Evolutionary conservation across 2,329 filamentous ascomycete species (phyloP), one percentile per base, ranked within the genome.

Genomic region (Colletotrichum melonis): DNA sequence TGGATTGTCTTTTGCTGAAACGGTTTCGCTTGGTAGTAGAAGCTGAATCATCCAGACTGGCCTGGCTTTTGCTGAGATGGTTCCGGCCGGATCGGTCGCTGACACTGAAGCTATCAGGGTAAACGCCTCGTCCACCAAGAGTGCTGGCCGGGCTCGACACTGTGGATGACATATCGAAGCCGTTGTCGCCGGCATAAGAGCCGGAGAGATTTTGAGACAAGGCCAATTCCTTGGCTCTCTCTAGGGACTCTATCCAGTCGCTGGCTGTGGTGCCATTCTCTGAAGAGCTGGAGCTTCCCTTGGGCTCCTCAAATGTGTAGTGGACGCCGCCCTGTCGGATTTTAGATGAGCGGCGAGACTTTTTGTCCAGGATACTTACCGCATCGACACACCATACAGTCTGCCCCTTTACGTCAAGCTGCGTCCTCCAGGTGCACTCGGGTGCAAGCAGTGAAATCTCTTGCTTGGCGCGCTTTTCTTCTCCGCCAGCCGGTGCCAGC

Each of bases 391-490:
- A 93, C 94, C 95, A 98, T 72, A 94, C 92, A 32, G 92, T 92
- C 83, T 96, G 89, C 30, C 95, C 95, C 82, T 97, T 98, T n/a
- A 91, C 88, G 82, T 98, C 97, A 58, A 92, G 89, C 77, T 94
- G 94, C 65, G 89, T 95, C 80, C 90, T 93, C 92, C 94, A 98
- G 30, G 90, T 86, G 77, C 92, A 94, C 66, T 94, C 95, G 2
- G 92, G 86, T 2, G 89, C 88, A 24, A 97, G 85, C 30, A 99
- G 87, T n/a, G 94, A 94, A 46, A 99, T 91, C 77, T 99, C 97
- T 78, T 94, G 90, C 81, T 99, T 99, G 26, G 95, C 90, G 82
- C 97, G 95, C 85, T 99, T 99, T 80, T 98, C 96, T 76, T 98
- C 97, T 0, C 96, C 97, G 7, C 96, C 95, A 28, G 95, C 93